phyloP scores from a whole-genome alignment of 116 monocot species.

The Iris pallida region DNA sequence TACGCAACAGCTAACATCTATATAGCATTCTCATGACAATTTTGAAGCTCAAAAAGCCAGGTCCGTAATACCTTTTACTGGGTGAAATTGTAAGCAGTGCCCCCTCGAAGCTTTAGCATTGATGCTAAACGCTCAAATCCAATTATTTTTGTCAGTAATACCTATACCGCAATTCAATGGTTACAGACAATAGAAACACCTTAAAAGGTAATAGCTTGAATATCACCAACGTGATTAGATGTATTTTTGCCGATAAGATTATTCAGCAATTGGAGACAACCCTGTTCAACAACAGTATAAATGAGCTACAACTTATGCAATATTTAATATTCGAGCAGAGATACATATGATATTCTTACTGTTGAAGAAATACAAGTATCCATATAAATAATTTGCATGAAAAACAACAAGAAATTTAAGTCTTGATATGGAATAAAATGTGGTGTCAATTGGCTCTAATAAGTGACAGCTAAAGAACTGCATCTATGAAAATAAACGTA shows the following conservation, averaged over 20 bases:
- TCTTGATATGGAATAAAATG: too few relatives aligned
- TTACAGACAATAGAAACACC: background rate
- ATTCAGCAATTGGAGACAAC: constrained; percentile 93
- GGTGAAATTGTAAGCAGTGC: constrained; percentile 96
- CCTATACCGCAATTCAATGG: constrained; percentile 28
- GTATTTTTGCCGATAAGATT: constrained; percentile 79
- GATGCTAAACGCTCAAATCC: constrained; percentile 87
- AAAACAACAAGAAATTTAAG: too few relatives aligned
- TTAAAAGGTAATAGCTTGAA: background rate
- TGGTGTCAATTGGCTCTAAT: too few relatives aligned
- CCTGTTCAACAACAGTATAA: constrained; percentile 35
- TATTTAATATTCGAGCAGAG: too few relatives aligned
- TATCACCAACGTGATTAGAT: constrained; percentile 79
- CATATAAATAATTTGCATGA: too few relatives aligned
- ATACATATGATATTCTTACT: too few relatives aligned
- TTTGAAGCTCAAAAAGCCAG: background rate
- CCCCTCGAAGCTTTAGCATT: constrained; percentile 86
- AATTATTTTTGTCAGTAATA: constrained; percentile 78
- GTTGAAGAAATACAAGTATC: too few relatives aligned
- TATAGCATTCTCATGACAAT: background rate
- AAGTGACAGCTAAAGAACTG: too few relatives aligned
- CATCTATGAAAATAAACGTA: too few relatives aligned
- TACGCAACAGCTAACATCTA: constrained; percentile 2
- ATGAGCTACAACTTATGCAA: background rate
- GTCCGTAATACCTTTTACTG: constrained; percentile 82